These are phyloP conservation scores for Rhodomyrtus psidioides DNA, from an alignment of 441 rosid genomes.

Conservation along the genomic window DNA sequence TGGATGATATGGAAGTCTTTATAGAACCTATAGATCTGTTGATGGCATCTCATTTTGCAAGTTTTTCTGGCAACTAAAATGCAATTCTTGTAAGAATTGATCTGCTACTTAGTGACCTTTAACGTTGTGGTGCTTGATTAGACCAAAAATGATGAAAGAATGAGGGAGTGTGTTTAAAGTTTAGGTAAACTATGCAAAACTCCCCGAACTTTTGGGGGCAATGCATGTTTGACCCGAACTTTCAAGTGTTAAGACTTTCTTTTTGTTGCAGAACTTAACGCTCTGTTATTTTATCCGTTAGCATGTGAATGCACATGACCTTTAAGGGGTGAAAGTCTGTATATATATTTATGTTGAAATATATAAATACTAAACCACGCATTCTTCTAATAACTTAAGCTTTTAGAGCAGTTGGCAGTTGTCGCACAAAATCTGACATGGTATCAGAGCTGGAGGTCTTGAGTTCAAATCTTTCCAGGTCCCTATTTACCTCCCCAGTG, in stretches of 20 bases:
- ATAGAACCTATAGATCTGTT: not conserved
- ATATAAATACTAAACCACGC: too few species aligned
- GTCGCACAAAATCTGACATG: too few species aligned
- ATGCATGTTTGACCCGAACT: not conserved
- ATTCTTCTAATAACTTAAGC: too few species aligned
- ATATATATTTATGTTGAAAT: too few species aligned
- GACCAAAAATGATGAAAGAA: not conserved
- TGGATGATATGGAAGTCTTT: not conserved
- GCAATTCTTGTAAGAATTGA: not conserved
- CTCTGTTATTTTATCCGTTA: not conserved
- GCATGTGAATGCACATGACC: not conserved
- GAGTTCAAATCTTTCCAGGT: too few species aligned
- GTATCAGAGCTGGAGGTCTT: too few species aligned
- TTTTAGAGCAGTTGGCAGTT: too few species aligned
- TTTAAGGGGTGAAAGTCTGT: too few species aligned
- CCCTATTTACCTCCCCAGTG: too few species aligned
- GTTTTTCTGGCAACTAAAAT: not conserved
- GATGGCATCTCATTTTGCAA: not conserved
- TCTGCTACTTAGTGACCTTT: not conserved
- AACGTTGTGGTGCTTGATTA: not conserved
- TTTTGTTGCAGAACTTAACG: not conserved
- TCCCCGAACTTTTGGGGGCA: not conserved
- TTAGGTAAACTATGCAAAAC: not conserved
- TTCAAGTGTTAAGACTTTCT: not conserved
- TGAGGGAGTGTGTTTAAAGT: not conserved